Conservation (phyloP, 2,329 filamentous ascomycete species). For the Aciculosporium take region DNA sequence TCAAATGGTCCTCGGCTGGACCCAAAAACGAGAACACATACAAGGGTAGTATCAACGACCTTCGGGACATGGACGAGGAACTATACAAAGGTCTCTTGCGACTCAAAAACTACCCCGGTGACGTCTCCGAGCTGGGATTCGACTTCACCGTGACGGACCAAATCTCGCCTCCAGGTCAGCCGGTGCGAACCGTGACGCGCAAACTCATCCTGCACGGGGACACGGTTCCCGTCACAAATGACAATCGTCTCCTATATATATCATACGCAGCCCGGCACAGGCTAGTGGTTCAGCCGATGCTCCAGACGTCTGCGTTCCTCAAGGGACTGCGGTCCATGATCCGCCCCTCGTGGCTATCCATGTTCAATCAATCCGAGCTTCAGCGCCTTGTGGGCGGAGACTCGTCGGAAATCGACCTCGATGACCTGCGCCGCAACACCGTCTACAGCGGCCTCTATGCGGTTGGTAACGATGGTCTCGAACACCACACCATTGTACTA, state of each 20-base stretch:
- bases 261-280: constrained; percentile 81
- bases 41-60: constrained; percentile 85
- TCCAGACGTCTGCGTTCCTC: constrained; percentile 80
- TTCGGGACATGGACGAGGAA: constrained; percentile 79
- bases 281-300: constrained; percentile 61
- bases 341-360: constrained; percentile 81
- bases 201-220: constrained; percentile 68
- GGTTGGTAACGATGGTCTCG: constrained; percentile 74
- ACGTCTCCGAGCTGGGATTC: constrained; percentile 56
- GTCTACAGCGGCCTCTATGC: constrained; percentile 76
- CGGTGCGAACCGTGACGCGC: constrained; percentile 50
- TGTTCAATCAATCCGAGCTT: constrained; percentile 96
- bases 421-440: constrained; percentile 73
- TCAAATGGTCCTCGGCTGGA: constrained; percentile 80
- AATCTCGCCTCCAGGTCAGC: constrained; percentile 30
- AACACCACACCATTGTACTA: constrained; percentile 71
- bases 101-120: constrained; percentile 72
- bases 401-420: constrained; percentile 69
- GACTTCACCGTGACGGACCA: constrained; percentile 83
- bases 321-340: constrained; percentile 78
- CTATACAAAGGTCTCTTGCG: constrained; percentile 74
- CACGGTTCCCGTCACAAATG: constrained; percentile 68
- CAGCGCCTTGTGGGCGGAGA: constrained; percentile 89
- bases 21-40: constrained; percentile 53
- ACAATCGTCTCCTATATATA: constrained; percentile 88